Evolutionary conservation across 2,329 filamentous ascomycete genomes (phyloP).

Genomic region (Ophiognomonia clavigignenti-juglandacearum): DNA sequence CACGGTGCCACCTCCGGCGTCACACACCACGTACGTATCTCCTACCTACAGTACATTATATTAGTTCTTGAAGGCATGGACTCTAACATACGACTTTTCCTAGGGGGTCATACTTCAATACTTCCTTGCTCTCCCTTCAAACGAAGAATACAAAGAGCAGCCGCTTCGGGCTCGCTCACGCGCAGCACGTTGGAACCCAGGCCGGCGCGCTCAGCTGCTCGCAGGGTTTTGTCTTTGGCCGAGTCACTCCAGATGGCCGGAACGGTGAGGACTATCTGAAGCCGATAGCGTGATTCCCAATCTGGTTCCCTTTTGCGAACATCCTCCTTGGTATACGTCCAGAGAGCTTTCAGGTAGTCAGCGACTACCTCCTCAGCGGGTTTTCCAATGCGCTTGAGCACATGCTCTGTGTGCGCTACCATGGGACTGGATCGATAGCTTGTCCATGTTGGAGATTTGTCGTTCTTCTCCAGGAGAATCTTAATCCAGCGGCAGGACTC

Average conservation of each 20-base stretch:
- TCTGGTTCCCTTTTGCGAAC: neutral
- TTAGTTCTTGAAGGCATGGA: too few relatives aligned
- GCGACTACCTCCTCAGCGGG: neutral
- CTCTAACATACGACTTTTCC: too few relatives aligned
- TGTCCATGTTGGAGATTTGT: neutral
- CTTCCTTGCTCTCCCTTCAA: neutral
- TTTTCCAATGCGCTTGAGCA: neutral
- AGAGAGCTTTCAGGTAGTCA: neutral
- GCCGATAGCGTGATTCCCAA: neutral
- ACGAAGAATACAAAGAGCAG: neutral
- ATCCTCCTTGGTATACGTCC: neutral
- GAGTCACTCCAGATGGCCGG: neutral
- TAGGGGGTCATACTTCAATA: neutral
- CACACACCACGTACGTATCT: conserved; percentile 28
- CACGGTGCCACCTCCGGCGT: conserved; percentile 33
- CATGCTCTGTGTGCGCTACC: neutral
- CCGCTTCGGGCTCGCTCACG: neutral
- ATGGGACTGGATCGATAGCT: neutral
- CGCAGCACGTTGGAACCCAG: neutral
- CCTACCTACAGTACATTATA: too few relatives aligned
- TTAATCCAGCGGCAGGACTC: neutral
- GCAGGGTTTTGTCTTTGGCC: neutral
- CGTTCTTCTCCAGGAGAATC: neutral
- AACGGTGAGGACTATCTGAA: neutral
- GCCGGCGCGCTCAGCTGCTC: neutral